Conservation (phyloP, 306 rosid genomes). For the Parietaria judaica region DNA sequence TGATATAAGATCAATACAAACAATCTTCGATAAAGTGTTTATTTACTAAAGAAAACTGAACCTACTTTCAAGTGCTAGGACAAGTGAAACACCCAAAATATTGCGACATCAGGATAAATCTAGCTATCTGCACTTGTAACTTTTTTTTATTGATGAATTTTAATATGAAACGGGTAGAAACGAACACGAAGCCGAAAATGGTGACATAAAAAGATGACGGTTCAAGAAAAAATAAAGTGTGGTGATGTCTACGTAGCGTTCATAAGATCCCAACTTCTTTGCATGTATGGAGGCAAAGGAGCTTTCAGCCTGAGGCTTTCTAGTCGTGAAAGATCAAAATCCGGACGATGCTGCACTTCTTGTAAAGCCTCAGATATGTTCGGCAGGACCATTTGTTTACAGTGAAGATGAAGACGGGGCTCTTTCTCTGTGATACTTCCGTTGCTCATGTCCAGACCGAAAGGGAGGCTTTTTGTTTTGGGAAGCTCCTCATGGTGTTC, state of each 20-base stretch:
- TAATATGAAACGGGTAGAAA: neutral
- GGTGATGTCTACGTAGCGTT: slow-evolving; percentile 22
- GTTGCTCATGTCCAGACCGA: slow-evolving; percentile 51
- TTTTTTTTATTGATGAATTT: neutral
- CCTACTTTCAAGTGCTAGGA: too few relatives aligned
- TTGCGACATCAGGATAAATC: neutral
- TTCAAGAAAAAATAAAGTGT: neutral
- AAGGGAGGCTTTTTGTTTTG: slow-evolving; percentile 47
- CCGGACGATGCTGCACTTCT: slow-evolving; percentile 34
- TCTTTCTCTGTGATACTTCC: slow-evolving; percentile 60
- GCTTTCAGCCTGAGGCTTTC: slow-evolving; percentile 56
- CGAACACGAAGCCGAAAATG: neutral
- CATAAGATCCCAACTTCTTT: slow-evolving; percentile 73
- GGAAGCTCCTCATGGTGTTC: slow-evolving; percentile 31
- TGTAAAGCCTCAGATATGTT: slow-evolving; percentile 50
- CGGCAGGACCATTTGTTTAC: slow-evolving; percentile 74
- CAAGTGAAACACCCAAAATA: neutral
- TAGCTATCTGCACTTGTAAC: neutral
- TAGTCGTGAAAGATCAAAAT: slow-evolving; percentile 45
- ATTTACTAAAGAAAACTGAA: too few relatives aligned
- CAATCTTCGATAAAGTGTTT: too few relatives aligned
- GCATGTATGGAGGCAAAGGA: slow-evolving; percentile 70
- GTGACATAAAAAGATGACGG: neutral
- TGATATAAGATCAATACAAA: too few relatives aligned
- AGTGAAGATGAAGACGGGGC: slow-evolving; percentile 78